Conservation (phyloP, 192 early-diverging fungal genomes). For the Allomyces arbusculus region DNA sequence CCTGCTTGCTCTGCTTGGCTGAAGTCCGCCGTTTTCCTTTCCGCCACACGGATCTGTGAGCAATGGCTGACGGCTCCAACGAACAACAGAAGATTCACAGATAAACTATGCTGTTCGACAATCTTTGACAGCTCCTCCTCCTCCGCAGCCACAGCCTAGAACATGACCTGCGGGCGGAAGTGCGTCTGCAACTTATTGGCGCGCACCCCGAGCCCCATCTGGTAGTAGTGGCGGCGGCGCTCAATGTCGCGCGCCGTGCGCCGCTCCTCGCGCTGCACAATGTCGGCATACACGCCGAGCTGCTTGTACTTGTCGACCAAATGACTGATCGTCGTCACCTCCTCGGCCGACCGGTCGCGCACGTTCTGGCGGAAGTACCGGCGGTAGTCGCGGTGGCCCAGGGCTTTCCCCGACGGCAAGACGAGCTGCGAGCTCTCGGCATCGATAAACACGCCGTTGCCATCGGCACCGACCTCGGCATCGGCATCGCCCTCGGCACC, state of each 20-base stretch:
- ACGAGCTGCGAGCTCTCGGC: constrained; percentile 72
- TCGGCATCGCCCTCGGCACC: constrained; percentile 11
- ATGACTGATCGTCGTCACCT: constrained; percentile 8
- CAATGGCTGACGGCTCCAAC: too few relatives aligned
- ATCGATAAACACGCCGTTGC: constrained; percentile 22
- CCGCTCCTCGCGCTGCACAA: constrained; percentile 16
- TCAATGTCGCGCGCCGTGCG: constrained; percentile 16
- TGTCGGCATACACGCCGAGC: constrained; percentile 13
- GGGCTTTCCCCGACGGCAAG: constrained; percentile 57
- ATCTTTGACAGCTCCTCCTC: too few relatives aligned
- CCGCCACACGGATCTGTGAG: too few relatives aligned
- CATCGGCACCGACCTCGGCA: constrained; percentile 7
- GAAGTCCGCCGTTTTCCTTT: too few relatives aligned
- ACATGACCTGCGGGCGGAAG: constrained; percentile 65
- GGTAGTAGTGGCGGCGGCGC: constrained; percentile 35
- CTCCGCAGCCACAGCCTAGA: constrained; percentile 5
- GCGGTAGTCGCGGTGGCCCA: constrained; percentile 62
- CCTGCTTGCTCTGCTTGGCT: too few relatives aligned
- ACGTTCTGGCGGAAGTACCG: constrained; percentile 75
- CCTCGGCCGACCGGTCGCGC: constrained; percentile 21
- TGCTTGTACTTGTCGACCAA: not conserved
- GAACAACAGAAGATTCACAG: not conserved
- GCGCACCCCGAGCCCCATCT: constrained; percentile 42
- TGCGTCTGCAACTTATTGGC: constrained; percentile 73
- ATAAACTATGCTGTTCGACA: not conserved